Conservation (phyloP, 2,329 filamentous ascomycete genomes). For the Pseudocercospora cruenta region DNA sequence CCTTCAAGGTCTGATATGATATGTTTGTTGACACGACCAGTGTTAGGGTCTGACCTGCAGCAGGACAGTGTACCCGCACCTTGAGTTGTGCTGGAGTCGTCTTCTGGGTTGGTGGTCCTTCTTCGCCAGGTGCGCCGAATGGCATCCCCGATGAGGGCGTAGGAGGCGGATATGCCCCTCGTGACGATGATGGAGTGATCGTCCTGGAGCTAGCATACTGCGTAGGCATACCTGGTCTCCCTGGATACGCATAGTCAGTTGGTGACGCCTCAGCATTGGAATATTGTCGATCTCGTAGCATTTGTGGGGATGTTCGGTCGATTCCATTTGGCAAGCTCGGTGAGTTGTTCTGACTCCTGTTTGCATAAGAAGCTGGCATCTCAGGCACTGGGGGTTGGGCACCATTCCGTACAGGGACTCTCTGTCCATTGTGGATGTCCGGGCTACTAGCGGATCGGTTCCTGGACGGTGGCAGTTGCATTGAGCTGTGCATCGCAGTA, state of each 20-base stretch:
- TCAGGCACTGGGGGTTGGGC: conserved; percentile 49
- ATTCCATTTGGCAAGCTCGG: conserved; percentile 64
- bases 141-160: conserved; percentile 9
- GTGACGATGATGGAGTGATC: conserved; percentile 42
- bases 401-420: conserved; percentile 61
- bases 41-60: conserved; percentile 85
- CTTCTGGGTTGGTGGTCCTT: conserved; percentile 42
- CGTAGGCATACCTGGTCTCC: conserved; percentile 19
- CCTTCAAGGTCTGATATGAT: conserved; percentile 87
- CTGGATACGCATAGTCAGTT: conserved; percentile 24
- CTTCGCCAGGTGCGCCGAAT: conserved; percentile 17
- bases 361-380: conserved; percentile 37
- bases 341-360: conserved; percentile 78
- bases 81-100: conserved; percentile 76
- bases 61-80: conserved; percentile 83
- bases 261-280: conserved; percentile 29
- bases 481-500: conserved; percentile 58
- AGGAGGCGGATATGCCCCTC: conserved; percentile 24
- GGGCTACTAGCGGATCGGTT: conserved; percentile 92
- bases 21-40: conserved; percentile 97
- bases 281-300: conserved; percentile 61
- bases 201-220: conserved; percentile 41
- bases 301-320: conserved; percentile 69
- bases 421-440: conserved; percentile 75
- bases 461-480: conserved; percentile 57